Conservation (phyloP, 768 basidiomycete species). For the Mycena vitilis region DNA sequence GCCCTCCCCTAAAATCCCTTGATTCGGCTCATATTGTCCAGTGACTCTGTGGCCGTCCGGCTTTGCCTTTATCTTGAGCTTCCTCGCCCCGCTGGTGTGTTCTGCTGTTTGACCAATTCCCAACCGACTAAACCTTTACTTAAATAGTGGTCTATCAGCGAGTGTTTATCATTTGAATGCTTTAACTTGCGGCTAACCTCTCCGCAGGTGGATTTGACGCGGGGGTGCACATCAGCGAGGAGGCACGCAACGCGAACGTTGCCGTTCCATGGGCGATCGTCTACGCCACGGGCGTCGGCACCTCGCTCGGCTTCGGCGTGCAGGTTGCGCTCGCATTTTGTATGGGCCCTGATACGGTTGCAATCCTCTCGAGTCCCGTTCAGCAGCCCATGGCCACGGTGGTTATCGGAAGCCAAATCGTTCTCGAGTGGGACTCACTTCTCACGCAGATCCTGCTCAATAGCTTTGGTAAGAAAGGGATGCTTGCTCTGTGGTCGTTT, state of each 20-base stretch:
- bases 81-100: conserved; percentile 63
- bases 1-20: background rate
- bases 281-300: conserved; percentile 54
- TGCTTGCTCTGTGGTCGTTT: conserved; percentile 66
- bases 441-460: conserved; percentile 54
- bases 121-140: background rate
- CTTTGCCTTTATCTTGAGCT: conserved; percentile 62
- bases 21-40: conserved; percentile 18
- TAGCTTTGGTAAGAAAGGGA: conserved; percentile 59
- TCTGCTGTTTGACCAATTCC: background rate
- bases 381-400: conserved; percentile 56
- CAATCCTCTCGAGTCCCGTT: conserved; percentile 43
- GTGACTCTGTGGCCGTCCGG: conserved; percentile 59
- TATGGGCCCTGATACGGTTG: conserved; percentile 62
- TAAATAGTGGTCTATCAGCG: conserved; percentile 17
- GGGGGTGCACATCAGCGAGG: conserved; percentile 45
- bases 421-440: background rate
- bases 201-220: conserved; percentile 56
- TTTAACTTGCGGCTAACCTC: background rate
- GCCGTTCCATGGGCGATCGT: conserved; percentile 73
- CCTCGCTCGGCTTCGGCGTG: conserved; percentile 55
- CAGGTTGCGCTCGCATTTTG: conserved; percentile 66
- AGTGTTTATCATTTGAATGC: background rate
- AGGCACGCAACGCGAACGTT: conserved; percentile 64
- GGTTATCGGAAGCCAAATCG: too few species aligned